A percentile compares a stretch with the other conserved stretches of the same genome.
Conservation (phyloP, 1,139 yeast genomes). For the Barnettozyma hawaiiensis region DNA sequence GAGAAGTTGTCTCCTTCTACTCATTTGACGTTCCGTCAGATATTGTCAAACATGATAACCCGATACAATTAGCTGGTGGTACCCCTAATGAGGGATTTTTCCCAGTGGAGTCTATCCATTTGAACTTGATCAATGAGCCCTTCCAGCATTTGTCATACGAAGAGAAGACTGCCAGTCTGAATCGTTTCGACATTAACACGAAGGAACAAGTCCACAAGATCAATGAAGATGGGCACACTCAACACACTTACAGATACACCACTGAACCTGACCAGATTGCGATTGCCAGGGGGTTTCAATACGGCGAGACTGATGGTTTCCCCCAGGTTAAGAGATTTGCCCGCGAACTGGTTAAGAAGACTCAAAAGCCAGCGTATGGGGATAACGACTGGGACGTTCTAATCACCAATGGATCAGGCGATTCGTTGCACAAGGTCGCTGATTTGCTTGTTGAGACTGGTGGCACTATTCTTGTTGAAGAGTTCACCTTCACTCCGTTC, state of each 20-base stretch:
- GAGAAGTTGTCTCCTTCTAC: conserved; percentile 18
- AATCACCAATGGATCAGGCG: conserved; percentile 64
- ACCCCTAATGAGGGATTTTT: conserved; percentile 55
- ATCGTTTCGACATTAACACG: conserved; percentile 19
- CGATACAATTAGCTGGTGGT: conserved; percentile 49
- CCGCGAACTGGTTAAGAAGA: conserved; percentile 35
- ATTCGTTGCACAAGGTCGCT: conserved; percentile 54
- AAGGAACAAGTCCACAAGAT: conserved; percentile 18
- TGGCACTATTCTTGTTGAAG: conserved; percentile 57
- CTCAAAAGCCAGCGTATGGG: conserved; percentile 47
- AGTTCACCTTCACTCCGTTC: conserved; percentile 56
- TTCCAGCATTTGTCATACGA: conserved; percentile 23
- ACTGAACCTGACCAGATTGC: conserved; percentile 27
- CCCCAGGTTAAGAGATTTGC: conserved; percentile 40
- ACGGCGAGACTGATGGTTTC: conserved; percentile 40
- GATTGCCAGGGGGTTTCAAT: conserved; percentile 48
- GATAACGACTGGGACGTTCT: conserved; percentile 52
- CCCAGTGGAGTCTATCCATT: conserved; percentile 48
- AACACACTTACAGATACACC: conserved; percentile 19
- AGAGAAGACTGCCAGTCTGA: conserved; percentile 16
- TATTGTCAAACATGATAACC: conserved; percentile 39
- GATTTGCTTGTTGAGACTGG: conserved; percentile 50
- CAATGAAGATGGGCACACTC: conserved; percentile 13
- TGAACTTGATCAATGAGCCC: conserved; percentile 42
- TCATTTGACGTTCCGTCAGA: conserved; percentile 35